Percentiles rank a stretch among this genome's conserved stretches.
Conservation (phyloP, 176 grass and related monocot genomes). For the Aegilops sharonensis region DNA sequence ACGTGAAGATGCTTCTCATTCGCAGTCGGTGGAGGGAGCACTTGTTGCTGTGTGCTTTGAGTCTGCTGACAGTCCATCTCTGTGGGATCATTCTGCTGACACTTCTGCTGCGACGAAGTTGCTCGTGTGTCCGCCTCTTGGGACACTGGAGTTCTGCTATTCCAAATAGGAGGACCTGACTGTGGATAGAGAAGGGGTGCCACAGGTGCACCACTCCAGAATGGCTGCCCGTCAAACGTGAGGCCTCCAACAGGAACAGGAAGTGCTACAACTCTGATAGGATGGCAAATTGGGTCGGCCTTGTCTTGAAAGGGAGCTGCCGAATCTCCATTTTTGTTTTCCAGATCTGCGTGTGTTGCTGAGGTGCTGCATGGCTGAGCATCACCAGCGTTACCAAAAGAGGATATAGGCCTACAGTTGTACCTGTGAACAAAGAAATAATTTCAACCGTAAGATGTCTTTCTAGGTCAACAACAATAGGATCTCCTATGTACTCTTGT, state of each 20-base stretch:
- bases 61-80: conserved; percentile 20
- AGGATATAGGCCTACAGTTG: conserved; percentile 42
- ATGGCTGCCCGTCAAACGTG: conserved; percentile 53
- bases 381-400: conserved; percentile 30
- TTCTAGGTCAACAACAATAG: background rate
- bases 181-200: conserved; percentile 48
- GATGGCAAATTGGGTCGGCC: conserved; percentile 30
- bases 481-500: conserved; percentile 10
- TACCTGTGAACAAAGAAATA: conserved; percentile 53
- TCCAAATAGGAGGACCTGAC: conserved; percentile 49
- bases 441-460: conserved; percentile 13
- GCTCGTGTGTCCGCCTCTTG: conserved; percentile 29
- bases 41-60: conserved; percentile 23
- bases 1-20: conserved; percentile 31
- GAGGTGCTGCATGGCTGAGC: conserved; percentile 44
- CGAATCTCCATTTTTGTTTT: conserved; percentile 33
- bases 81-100: conserved; percentile 22
- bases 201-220: conserved; percentile 36
- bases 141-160: conserved; percentile 26
- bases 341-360: conserved; percentile 32
- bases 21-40: background rate
- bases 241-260: conserved; percentile 63
- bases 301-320: conserved; percentile 44
- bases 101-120: conserved; percentile 29
- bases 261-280: conserved; percentile 67